Conservation (phyloP, 2,329 filamentous ascomycete genomes). For the Ambrosiella beaveri region DNA sequence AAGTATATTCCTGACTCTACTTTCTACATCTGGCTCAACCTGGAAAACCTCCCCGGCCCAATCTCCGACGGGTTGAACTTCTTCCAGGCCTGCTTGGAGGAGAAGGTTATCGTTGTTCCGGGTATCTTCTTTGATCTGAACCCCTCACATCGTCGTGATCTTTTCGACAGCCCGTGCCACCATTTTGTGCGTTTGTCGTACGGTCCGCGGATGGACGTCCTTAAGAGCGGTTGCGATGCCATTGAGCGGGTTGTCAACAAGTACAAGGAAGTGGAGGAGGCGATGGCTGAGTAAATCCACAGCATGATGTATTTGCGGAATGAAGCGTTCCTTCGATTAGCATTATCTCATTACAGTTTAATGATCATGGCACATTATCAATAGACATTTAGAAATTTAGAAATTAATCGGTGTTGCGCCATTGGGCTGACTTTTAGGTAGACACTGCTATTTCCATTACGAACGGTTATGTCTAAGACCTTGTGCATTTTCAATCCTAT, state of each 20-base stretch:
- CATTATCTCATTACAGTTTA: no score
- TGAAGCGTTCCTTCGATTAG: no score
- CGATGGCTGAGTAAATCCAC: slow-evolving; percentile 6
- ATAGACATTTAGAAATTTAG: background rate
- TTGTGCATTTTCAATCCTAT: no score
- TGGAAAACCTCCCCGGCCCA: slow-evolving; percentile 51
- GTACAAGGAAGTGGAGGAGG: slow-evolving; percentile 25
- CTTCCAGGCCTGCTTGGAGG: slow-evolving; percentile 81
- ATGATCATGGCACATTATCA: background rate
- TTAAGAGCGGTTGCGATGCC: slow-evolving; percentile 65
- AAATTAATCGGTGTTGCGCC: no score
- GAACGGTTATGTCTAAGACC: no score
- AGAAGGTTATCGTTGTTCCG: slow-evolving; percentile 92
- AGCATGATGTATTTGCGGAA: background rate
- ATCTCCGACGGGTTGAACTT: slow-evolving; percentile 93
- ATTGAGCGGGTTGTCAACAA: slow-evolving; percentile 69
- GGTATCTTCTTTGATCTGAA: slow-evolving; percentile 98
- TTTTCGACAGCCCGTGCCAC: slow-evolving; percentile 91
- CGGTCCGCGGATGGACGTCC: slow-evolving; percentile 61
- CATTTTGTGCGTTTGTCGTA: slow-evolving; percentile 78
- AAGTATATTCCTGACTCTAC: slow-evolving; percentile 76
- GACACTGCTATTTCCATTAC: no score
- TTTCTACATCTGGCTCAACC: slow-evolving; percentile 59
- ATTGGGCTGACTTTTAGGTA: no score
- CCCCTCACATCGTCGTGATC: slow-evolving; percentile 68